Base-by-base conservation (phyloP, 225 moss, liverwort and hornwort genomes). In the Anthoceros angustus region DNA sequence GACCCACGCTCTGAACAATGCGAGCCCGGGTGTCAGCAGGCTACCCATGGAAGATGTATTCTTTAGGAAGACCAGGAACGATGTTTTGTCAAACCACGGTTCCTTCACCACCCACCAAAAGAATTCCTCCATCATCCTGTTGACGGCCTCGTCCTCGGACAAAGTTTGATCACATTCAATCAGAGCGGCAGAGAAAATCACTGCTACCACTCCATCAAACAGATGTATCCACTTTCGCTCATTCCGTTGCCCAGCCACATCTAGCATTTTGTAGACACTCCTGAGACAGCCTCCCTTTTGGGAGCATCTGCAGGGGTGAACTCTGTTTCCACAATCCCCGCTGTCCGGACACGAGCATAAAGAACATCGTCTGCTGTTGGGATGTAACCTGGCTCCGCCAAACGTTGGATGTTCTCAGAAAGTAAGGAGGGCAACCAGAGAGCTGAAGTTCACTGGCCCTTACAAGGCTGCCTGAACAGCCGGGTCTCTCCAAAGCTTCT, bases 161-260 rank as follows among this genome's bases (percentile, higher is more conserved):
- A 85, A 77, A 41, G 72, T 76, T 67, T 82, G 82, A 67, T 85
- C 84, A 61, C 81, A 82, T 75, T 85, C 84, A 70, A 81, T 85
- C 62, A 85, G 82, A 24, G 82, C 82, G 60, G 82, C 84, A 74
- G 81, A 85, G 49, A 85, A 85, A 40, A 85, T 85, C 63, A 85
- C 84, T 15, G 84, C 84, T 11, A 79, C 81, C 5, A 85, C 82
- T 42, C 77, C 84, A 64, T 85, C 81, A 67, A 85, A 85, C 11
- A 81, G 74, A 75, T 85, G 82, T 41, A 85, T 82, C 84, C 84
- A 85, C 55, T 85, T 85, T 40, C 84, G 70, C 66, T 85, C 84
- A 66, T 79, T 85, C 8, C 84, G 76, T 69, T 85, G 84, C 45
- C 84, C 84, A 61, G 81, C 84, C 61, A 85, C 84, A 42, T 85